These are phyloP conservation scores for Sclerotiophoma versabilis DNA, from an alignment of 2,329 filamentous ascomycete species.

Conservation along the genomic window DNA sequence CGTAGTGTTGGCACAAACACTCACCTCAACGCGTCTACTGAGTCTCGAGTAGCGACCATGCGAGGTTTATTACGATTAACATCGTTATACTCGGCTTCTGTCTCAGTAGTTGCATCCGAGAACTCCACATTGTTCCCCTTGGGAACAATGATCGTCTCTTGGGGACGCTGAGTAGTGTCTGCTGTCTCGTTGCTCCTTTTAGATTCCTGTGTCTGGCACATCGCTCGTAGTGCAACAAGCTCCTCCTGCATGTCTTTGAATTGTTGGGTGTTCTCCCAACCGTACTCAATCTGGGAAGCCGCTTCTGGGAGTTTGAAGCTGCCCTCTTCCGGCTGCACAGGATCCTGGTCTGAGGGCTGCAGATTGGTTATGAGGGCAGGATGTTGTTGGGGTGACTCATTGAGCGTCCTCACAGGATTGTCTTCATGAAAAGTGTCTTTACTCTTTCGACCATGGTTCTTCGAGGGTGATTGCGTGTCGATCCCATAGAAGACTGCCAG, in stretches of 20 bases:
- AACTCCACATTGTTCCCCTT: background rate
- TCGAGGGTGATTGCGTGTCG: background rate
- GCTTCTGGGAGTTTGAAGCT: background rate
- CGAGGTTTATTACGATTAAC: background rate
- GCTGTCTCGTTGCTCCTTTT: background rate
- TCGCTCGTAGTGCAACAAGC: slow-evolving; percentile 9
- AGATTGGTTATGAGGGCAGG: background rate
- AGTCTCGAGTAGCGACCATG: background rate
- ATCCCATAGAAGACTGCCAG: slow-evolving; percentile 7
- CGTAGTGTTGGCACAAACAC: background rate
- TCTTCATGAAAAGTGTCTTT: background rate
- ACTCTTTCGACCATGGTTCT: background rate
- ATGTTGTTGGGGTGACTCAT: background rate
- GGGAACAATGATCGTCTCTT: background rate
- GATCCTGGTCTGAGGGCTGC: background rate
- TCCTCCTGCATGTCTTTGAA: slow-evolving; percentile 14
- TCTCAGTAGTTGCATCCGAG: slow-evolving; percentile 12
- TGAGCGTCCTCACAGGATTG: too few species aligned
- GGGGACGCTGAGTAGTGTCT: slow-evolving; percentile 3
- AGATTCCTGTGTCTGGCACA: slow-evolving; percentile 7
- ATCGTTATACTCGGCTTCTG: background rate
- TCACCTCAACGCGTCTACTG: background rate
- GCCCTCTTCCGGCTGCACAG: slow-evolving; percentile 11
- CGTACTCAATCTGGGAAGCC: background rate
- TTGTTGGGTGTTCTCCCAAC: slow-evolving; percentile 14